phyloP scores from a whole-genome alignment of 2,329 filamentous ascomycete genomes.

The Fusarium subtropicale region DNA sequence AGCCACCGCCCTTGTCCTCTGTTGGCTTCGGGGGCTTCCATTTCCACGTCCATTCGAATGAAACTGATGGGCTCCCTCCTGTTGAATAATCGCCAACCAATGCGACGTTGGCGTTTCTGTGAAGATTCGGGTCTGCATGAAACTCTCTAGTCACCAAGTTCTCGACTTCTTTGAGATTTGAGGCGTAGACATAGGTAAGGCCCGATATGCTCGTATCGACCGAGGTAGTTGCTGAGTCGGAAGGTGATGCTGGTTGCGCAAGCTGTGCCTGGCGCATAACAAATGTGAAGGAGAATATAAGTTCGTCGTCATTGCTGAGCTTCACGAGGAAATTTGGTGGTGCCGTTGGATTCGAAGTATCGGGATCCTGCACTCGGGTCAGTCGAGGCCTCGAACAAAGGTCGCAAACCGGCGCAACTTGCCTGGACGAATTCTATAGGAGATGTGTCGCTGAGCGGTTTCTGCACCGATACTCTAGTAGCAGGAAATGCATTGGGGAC shows the following conservation, averaged over 20 bases:
- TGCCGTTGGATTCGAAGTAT: slow-evolving; percentile 61
- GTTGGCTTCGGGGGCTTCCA: slow-evolving; percentile 88
- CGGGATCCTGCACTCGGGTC: slow-evolving; percentile 74
- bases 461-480: slow-evolving; percentile 77
- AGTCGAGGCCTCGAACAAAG: slow-evolving; percentile 35
- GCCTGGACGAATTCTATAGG: slow-evolving; percentile 95
- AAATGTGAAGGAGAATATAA: slow-evolving; percentile 93
- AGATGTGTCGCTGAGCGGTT: slow-evolving; percentile 77
- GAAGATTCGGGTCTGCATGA: slow-evolving; percentile 94
- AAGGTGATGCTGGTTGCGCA: slow-evolving; percentile 56
- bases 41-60: slow-evolving; percentile 96
- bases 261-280: slow-evolving; percentile 70
- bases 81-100: slow-evolving; percentile 93
- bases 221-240: slow-evolving; percentile 60
- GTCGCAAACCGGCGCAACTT: slow-evolving; percentile 50
- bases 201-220: slow-evolving; percentile 85
- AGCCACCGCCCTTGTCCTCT: slow-evolving; percentile 89
- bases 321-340: slow-evolving; percentile 85
- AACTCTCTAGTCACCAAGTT: slow-evolving; percentile 96
- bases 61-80: slow-evolving; percentile 81
- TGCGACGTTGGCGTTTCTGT: slow-evolving; percentile 96
- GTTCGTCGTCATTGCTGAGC: slow-evolving; percentile 89
- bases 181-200: slow-evolving; percentile 91
- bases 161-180: slow-evolving; percentile 87
- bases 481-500: slow-evolving; percentile 90